Evolutionary conservation across 805 yeast genomes (phyloP), one percentile per base, ranked within the genome.

Genomic region (Barnettozyma sp.): DNA sequence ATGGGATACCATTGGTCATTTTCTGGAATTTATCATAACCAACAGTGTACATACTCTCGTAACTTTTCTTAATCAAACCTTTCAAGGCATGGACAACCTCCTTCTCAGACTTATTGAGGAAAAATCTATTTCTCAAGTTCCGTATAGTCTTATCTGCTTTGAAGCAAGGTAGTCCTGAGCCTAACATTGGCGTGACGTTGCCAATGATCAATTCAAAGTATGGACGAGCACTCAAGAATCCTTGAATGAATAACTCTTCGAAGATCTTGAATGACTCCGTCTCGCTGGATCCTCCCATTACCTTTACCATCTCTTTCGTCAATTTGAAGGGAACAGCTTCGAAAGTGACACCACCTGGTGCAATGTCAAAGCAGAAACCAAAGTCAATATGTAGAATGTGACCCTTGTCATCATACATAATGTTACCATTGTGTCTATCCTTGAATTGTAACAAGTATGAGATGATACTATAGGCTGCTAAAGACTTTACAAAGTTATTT

Each of bases 1-100:
- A 90, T 13, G 98, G 98, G 58, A 92, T 92, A 40, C 99, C 99
- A 52, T 92, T 92, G 24, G 98, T 92, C 46, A 92, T 58, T 52
- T 94, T 70, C 62, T 92, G 99, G 76, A 92, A 92, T 63, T 88
- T 97, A 56, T 92, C 99, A 59, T 92, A 92, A 15, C 96, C 97
- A 54, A 80, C 83, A 23, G 98, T 92, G 53, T 81, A 86, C 50
- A 76, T 63, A 60, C 94, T 82, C 59, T 90, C 97, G 59, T 77
- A 82, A 40, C 94, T 78, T 63, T 80, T 82, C 45, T 67, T 70
- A 43, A 92, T 79, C 61, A 92, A 70, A 2, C 76, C 71, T 44
- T 83, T 71, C 77, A 92, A 82, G 47, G 69, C 74, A 23, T 65
- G 52, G 8, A 94, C 86, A 7, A 97, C 97, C 32, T 90, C 96